phyloP scores from a whole-genome alignment of 495 filamentous ascomycete genomes.

The Jackrogersella multiformis region DNA sequence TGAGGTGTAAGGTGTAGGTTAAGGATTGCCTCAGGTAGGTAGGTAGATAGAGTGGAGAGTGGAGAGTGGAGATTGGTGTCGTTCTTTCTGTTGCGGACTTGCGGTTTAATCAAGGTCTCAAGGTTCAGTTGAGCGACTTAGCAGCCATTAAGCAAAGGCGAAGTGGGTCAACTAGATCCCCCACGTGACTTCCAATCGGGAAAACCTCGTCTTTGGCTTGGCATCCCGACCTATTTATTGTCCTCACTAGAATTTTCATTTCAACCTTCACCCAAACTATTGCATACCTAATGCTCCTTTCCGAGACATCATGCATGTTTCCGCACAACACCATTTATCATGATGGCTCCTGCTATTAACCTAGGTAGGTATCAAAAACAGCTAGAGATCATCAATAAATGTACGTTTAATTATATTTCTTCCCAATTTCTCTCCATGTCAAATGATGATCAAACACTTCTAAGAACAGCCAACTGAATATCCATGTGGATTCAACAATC shows the following conservation, averaged over 20 bases:
- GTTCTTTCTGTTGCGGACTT: slow-evolving; percentile 9
- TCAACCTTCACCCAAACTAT: slow-evolving; percentile 4
- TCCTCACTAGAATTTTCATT: slow-evolving; percentile 9
- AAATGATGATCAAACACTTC: slow-evolving; percentile 62
- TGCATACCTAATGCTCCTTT: background rate
- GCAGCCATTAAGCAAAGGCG: background rate
- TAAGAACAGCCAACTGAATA: slow-evolving; percentile 70
- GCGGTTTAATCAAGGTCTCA: background rate
- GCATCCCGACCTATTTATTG: slow-evolving; percentile 22
- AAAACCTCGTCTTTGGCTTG: slow-evolving; percentile 30
- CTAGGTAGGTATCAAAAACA: background rate
- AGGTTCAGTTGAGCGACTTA: slow-evolving; percentile 28
- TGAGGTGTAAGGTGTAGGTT: background rate
- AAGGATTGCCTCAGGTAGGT: too few species aligned
- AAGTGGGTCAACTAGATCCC: background rate
- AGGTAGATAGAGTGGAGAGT: slow-evolving; percentile 7
- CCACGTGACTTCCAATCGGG: slow-evolving; percentile 29
- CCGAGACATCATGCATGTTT: slow-evolving; percentile 11
- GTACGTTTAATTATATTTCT: slow-evolving; percentile 23
- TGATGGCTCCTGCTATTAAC: background rate
- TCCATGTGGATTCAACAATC: slow-evolving; percentile 61
- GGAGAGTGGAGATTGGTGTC: slow-evolving; percentile 32
- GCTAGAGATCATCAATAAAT: slow-evolving; percentile 11
- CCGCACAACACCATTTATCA: background rate
- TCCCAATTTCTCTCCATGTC: slow-evolving; percentile 3